Evolutionary conservation across 2,329 filamentous ascomycete species (phyloP).

Genomic region (Dactylellina drechsleri): DNA sequence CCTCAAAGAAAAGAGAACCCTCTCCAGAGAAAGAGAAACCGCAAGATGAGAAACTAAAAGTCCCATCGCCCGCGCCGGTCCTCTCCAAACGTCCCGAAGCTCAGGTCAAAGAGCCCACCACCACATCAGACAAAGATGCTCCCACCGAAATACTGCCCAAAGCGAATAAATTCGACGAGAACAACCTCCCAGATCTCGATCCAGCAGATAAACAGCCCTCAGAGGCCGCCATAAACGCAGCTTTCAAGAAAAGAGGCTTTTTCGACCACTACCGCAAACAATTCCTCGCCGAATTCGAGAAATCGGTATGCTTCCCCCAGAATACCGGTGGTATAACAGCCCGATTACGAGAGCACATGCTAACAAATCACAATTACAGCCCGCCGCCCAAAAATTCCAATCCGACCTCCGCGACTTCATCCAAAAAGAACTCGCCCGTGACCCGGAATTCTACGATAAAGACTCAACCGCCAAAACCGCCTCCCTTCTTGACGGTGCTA

Average conservation of each 20-base stretch:
- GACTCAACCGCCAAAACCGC: slow-evolving; percentile 70
- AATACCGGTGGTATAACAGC: background rate
- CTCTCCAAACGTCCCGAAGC: slow-evolving; percentile 11
- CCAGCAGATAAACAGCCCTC: slow-evolving; percentile 44
- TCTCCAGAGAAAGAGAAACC: slow-evolving; percentile 32
- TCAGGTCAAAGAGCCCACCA: slow-evolving; percentile 1
- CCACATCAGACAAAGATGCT: background rate
- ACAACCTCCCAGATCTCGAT: slow-evolving; percentile 20
- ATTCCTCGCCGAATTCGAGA: slow-evolving; percentile 41
- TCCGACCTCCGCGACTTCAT: slow-evolving; percentile 41
- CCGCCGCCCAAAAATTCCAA: slow-evolving; percentile 36
- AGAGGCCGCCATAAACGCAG: slow-evolving; percentile 25
- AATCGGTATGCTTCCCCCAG: slow-evolving; percentile 34
- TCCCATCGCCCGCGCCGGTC: slow-evolving; percentile 3
- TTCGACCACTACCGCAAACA: slow-evolving; percentile 48
- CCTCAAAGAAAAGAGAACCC: slow-evolving; percentile 28
- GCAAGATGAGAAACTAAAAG: slow-evolving; percentile 33
- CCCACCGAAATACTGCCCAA: background rate
- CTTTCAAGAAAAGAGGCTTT: slow-evolving; percentile 52
- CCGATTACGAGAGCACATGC: background rate
- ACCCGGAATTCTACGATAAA: slow-evolving; percentile 52
- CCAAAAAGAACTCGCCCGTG: slow-evolving; percentile 47
- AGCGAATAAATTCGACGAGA: slow-evolving; percentile 29
- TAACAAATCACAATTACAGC: slow-evolving; percentile 15
- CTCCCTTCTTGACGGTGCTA: slow-evolving; percentile 79